Base-by-base conservation (phyloP, 2,329 filamentous ascomycete genomes). In the Domatiomyces catenatus region DNA sequence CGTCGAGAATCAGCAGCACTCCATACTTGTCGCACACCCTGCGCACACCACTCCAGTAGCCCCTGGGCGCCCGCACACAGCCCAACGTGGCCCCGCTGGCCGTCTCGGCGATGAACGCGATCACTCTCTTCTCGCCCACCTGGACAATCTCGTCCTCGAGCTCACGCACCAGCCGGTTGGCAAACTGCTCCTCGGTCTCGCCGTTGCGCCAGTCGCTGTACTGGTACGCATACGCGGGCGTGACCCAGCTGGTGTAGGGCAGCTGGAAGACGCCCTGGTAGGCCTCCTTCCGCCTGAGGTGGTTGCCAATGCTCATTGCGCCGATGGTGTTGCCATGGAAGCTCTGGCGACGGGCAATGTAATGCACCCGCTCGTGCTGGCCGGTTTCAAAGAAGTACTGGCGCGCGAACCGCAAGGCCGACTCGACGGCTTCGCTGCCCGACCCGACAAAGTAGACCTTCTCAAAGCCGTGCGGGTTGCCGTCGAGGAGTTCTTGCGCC, bases 1-100 rank as follows among this genome's bases (percentile, higher is more conserved):
- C 66, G 59, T 92, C 86, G 0, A 90, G 67, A 45, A 90, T 81
- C n/a, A 92, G 70, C 0, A 92, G 73, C 0, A 81, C 79, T 0
- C 82, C 84, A 60, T 90, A 72, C 53, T 71, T 71, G 19, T 75
- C 67, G 60, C 79, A 81, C 0, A 83, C 67, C 0, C 63, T 60
- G 48, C 72, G 69, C 52, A 79, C 67, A 7, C 71, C 74, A n/a
- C 67, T 60, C 54, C 79, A 71, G 49, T 82, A 83, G 0, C 76
- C 76, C 1, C 63, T 60, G 0, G 74, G 65, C 0, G 77, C 60
- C 0, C 75, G 67, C 0, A 76, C 71, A 49, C 72, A 75, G 2
- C 76, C 78, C 1, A 74, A 71, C 39, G 69, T 69, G 1, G 71
- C 70, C 1, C 71, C 70, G 2, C 71, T 63, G n/a, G 75, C 64